Evolutionary conservation across 2,329 filamentous ascomycete species (phyloP), one percentile per base, ranked within the genome.

Genomic region (Penicillium sp.): DNA sequence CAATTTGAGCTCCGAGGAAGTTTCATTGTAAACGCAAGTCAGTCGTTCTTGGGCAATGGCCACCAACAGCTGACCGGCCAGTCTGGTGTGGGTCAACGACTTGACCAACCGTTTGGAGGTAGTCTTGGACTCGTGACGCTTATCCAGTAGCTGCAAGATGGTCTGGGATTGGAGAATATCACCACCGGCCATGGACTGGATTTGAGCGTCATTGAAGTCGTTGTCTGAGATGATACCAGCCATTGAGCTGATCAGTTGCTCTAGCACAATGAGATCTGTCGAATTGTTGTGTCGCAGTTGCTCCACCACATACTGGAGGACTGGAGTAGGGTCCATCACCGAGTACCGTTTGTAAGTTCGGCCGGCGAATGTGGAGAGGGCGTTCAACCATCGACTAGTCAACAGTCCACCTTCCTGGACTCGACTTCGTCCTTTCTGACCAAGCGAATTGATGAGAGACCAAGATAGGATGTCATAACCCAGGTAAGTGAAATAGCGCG

Each of bases 391-490:
- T 68, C 88, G 86, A 73, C 92, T 96, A 27, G 92, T 94, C 25
- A 96, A 83, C 75, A 89, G 81, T 51, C 86, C 86, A 64, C 87
- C 84, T 27, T 82, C 82, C 68, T 88, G 85, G 33, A 85, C 80
- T 50, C 84, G 79, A 45, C 81, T 80, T 62, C 84, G 79, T 38
- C 82, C 82, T 41, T 81, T 79, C 44, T 82, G 82, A 31, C 83
- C 81, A 59, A 89, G 79, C 10, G 84, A 82, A 68, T 87, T 95
- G 75, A 99, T 85, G 44, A 99, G 80, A 21, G 91, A 91, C 92
- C 93, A 99, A 4, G 91, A 90, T 44, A 99, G 81, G 33, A 96
- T 90, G 73, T 99, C 94, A 71, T 96, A 96, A 0, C 91, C 93
- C 38, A 99, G 79, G 53, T 90, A 87, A 1, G 93, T 96, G 66